Base-by-base conservation (phyloP, 495 filamentous ascomycete genomes). In the Emericellopsis terricola region DNA sequence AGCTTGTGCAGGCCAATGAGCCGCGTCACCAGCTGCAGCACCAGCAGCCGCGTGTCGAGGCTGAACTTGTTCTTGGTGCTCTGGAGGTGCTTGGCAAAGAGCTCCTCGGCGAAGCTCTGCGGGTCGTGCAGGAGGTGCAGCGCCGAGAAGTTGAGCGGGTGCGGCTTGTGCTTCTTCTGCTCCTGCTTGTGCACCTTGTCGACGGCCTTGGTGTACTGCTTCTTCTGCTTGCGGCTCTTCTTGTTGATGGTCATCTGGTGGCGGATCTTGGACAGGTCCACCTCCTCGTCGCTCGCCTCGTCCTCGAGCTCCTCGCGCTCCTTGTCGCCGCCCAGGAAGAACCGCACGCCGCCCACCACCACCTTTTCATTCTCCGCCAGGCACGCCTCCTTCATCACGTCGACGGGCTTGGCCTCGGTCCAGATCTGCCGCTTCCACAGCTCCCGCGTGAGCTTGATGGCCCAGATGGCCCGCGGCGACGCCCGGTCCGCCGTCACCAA, bases 101-200 rank as follows among this genome's bases (percentile, higher is more conserved):
- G 62, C 29, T 66, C 62, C 50, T 99, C 91, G 15, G 87, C 83
- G 48, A 94, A 96, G 1, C 81, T 82, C 46, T 99, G 91, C 1
- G 91, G 86, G 47, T 96, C 91, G 51, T 94, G 80, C 3, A 99
- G 65, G 10, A 99, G 66, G 50, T 96, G 89, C 2, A 65, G 69
- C n/a, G 91, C 91, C 0, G 86, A 94, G 57, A 99, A 99, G 59
- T 99, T 96, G 15, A 96, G 67, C 0, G 77, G 73, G 46, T 86
- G 81, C 0, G 81, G 78, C 34, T 80, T 68, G 33, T 71, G 75
- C 69, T 93, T 93, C 62, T 87, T 91, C 47, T 70, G 72, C 51
- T 92, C 81, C 53, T 80, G 79, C 52, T 64, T 80, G 51, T 76
- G 33, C 2, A 84, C 67, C 42, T 74, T 77, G 15, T 75, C 66